phyloP scores from a whole-genome alignment of 495 filamentous ascomycete genomes.

The Penicillium coprophilum region DNA sequence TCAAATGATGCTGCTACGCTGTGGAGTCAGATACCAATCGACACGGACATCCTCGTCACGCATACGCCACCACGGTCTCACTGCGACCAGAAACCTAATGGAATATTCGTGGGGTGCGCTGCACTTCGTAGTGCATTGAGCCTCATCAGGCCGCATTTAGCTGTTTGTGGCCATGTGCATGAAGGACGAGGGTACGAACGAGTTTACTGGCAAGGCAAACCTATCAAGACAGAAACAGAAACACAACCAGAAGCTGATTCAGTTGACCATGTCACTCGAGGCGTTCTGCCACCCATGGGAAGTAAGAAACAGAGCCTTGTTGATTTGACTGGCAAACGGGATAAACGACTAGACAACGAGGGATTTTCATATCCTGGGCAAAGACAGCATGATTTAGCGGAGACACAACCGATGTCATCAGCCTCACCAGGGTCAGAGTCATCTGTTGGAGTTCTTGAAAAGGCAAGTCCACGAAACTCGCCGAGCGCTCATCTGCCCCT shows the following conservation, averaged over 20 bases:
- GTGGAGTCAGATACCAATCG: conserved; percentile 47
- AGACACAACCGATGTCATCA: conserved; percentile 14
- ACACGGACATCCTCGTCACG: conserved; percentile 49
- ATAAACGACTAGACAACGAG: conserved; percentile 42
- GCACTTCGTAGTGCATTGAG: conserved; percentile 38
- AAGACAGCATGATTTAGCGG: not conserved
- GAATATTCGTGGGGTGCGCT: conserved; percentile 40
- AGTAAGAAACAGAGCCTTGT: conserved; percentile 61
- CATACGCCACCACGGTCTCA: conserved; percentile 51
- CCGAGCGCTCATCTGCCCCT: conserved; percentile 4
- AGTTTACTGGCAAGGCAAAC: conserved; percentile 34
- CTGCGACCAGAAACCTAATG: conserved; percentile 38
- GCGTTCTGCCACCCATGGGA: conserved; percentile 31
- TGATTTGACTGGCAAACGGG: conserved; percentile 52
- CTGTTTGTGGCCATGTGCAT: conserved; percentile 54
- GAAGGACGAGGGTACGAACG: conserved; percentile 48
- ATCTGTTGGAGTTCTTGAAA: conserved; percentile 11
- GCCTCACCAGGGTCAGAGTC: conserved; percentile 11
- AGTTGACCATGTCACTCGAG: conserved; percentile 14
- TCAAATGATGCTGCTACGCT: conserved; percentile 46
- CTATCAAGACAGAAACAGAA: conserved; percentile 5
- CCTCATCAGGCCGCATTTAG: conserved; percentile 43
- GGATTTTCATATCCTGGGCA: conserved; percentile 23
- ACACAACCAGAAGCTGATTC: not conserved
- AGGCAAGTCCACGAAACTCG: conserved; percentile 5